A percentile compares a stretch with the other conserved stretches of the same genome.
Conservation (phyloP, 805 yeast genomes). For the Nakazawaea wyomingensis region DNA sequence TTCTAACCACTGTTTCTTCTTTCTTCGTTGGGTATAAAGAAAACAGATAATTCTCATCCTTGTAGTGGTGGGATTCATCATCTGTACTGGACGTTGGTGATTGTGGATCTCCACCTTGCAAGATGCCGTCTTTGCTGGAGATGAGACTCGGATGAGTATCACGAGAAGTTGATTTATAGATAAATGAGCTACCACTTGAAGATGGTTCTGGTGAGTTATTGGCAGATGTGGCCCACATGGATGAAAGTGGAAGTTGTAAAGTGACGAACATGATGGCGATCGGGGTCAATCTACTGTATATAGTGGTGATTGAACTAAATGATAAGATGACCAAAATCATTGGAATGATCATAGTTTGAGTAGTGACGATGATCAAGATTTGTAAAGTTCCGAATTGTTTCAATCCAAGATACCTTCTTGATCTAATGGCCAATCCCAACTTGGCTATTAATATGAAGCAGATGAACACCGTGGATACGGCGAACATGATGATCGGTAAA, state of each 20-base stretch:
- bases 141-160: slow-evolving; percentile 14
- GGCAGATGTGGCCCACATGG: slow-evolving; percentile 82
- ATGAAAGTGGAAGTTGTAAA: slow-evolving; percentile 71
- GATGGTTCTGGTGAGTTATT: slow-evolving; percentile 43
- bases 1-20: not conserved
- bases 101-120: slow-evolving; percentile 2
- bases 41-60: not conserved
- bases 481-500: slow-evolving; percentile 57
- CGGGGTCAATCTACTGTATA: slow-evolving; percentile 33
- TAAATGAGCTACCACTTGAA: slow-evolving; percentile 26
- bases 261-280: slow-evolving; percentile 60
- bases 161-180: slow-evolving; percentile 15
- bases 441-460: slow-evolving; percentile 60
- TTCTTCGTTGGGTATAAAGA: slow-evolving; percentile 3
- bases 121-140: slow-evolving; percentile 13
- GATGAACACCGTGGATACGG: slow-evolving; percentile 61
- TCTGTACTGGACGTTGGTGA: not conserved
- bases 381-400: slow-evolving; percentile 81
- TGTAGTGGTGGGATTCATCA: not conserved
- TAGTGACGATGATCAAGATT: slow-evolving; percentile 70
- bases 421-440: slow-evolving; percentile 59
- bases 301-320: slow-evolving; percentile 31
- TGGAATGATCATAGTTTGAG: slow-evolving; percentile 80
- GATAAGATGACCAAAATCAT: slow-evolving; percentile 60
- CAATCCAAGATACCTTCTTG: slow-evolving; percentile 73